These are phyloP conservation scores for Citrus inodora DNA, from an alignment of 345 rosid species.

Conservation along the genomic window DNA sequence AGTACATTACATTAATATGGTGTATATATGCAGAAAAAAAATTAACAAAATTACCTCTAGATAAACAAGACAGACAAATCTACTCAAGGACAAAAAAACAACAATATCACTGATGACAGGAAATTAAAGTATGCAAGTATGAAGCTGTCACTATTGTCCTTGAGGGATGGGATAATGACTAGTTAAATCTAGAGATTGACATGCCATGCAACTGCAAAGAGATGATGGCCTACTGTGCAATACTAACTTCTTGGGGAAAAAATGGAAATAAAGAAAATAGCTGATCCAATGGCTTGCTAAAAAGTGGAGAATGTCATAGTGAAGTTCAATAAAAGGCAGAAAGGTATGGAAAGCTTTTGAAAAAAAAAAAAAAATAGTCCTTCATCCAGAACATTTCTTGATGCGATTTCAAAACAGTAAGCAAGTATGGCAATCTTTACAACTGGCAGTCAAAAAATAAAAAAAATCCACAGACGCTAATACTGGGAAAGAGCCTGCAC, in stretches of 20 bases:
- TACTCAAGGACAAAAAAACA: not conserved
- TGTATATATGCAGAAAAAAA: constrained; percentile 1
- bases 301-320: not conserved
- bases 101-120: not conserved
- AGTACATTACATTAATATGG: not conserved
- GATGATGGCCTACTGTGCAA: not conserved
- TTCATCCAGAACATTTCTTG: not conserved
- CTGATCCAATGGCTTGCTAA: not conserved
- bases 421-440: not conserved
- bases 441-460: not conserved
- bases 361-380: not conserved
- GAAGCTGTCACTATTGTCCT: not conserved
- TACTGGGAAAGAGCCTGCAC: not conserved
- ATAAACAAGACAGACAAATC: not conserved
- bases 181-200: not conserved
- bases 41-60: not conserved
- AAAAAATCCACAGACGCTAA: not conserved
- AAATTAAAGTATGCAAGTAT: not conserved
- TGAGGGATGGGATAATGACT: not conserved
- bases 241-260: not conserved
- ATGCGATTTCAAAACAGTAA: not conserved
- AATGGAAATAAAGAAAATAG: not conserved
- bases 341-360: not conserved
- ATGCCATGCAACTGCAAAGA: not conserved
- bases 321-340: not conserved